Base-by-base conservation (phyloP, 2,329 filamentous ascomycete species). In the Apiospora malaysiana region DNA sequence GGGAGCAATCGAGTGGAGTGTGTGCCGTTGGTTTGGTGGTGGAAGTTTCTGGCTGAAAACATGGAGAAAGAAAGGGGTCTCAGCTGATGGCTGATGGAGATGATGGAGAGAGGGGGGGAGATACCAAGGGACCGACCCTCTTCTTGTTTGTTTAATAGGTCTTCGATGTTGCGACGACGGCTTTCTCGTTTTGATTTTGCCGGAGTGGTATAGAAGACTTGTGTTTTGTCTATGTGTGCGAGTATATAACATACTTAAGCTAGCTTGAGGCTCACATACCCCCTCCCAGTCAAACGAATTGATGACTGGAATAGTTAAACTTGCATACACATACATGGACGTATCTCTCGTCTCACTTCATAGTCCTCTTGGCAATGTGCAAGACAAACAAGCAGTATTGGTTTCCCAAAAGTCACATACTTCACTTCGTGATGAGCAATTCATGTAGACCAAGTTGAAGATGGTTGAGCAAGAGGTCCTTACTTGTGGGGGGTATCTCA, bases 231-330 rank as follows among this genome's bases (percentile, higher is more conserved):
- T 63, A 21, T 59, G 56, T 40, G 27, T 63, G 32, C 21, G 18
- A 37, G 32, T 63, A 63, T 63, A 63, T 45, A 45, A 42, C 56
- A 59, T 59, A n/a, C n/a, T n/a, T n/a, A n/a, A n/a, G n/a, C n/a
- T n/a, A 37, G 27, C 51, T 59, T n/a, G 51, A 37, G 27, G 18
- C 25, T 9, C 21, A 37, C 51, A 63, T 63, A 40, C 32, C 18
- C 49, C 51, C 9, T 9, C 32, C 0, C 10, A 37, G 32, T 40
- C 49, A 5, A 63, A 63, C 32, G 21, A 63, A 63, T 40, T 8
- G 18, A 56, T 23, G 56, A 63, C 32, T 45, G 42, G 14, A 37
- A 37, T 27, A 37, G 32, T 40, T 18, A 40, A 63, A 63, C 18
- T 21, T 63, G 56, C 56, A 40, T 63, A 32, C 56, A 63, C n/a